These are phyloP conservation scores for Hyaloscypha variabilis DNA, from an alignment of 495 filamentous ascomycete species.

Conservation along the genomic window DNA sequence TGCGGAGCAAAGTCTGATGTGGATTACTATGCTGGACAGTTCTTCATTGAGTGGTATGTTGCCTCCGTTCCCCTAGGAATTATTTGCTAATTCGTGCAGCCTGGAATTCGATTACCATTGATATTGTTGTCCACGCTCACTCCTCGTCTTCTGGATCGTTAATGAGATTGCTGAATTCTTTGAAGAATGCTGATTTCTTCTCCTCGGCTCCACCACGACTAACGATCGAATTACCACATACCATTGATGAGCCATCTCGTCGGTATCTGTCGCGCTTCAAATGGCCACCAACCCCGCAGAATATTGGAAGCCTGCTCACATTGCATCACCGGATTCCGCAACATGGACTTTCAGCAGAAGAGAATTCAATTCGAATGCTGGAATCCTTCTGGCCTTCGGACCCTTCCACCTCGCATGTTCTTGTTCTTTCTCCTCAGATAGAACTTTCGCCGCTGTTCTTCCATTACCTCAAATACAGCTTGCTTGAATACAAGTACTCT, in stretches of 20 bases:
- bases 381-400: constrained; percentile 81
- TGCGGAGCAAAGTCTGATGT: constrained; percentile 62
- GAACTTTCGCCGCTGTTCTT: constrained; percentile 76
- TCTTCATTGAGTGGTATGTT: constrained; percentile 65
- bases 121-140: constrained; percentile 77
- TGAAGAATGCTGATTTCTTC: constrained; percentile 73
- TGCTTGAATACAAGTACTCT: constrained; percentile 77
- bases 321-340: constrained; percentile 71
- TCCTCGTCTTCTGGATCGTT: constrained; percentile 69
- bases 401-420: constrained; percentile 64
- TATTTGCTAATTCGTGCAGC: constrained; percentile 43
- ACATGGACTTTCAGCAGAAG: constrained; percentile 53
- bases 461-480: constrained; percentile 76
- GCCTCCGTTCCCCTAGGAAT: not conserved
- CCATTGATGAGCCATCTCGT: constrained; percentile 62
- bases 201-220: constrained; percentile 64
- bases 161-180: constrained; percentile 70
- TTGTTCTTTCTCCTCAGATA: constrained; percentile 75
- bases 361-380: constrained; percentile 70
- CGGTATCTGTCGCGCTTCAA: constrained; percentile 56
- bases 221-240: constrained; percentile 76
- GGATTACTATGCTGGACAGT: constrained; percentile 77
- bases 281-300: constrained; percentile 59
- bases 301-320: constrained; percentile 49
- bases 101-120: constrained; percentile 74